phyloP scores from a whole-genome alignment of 768 basidiomycete genomes.

The Boletus rubescentipes region DNA sequence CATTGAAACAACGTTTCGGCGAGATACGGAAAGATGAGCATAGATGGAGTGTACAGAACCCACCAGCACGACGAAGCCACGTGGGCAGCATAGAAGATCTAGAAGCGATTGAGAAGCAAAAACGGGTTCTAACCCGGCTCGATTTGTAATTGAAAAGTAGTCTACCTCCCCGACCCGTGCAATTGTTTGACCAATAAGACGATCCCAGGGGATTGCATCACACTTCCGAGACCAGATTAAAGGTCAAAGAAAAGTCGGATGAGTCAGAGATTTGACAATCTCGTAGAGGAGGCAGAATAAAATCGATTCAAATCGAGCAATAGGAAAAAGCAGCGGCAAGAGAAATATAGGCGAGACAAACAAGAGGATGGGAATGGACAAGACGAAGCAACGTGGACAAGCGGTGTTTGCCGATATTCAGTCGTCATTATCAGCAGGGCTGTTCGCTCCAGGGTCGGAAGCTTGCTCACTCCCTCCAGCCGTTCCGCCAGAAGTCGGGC shows the following conservation, averaged over 20 bases:
- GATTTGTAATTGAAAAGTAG: constrained; percentile 20
- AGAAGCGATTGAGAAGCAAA: too few relatives aligned
- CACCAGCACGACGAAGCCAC: background rate
- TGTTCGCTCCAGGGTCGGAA: constrained; percentile 24
- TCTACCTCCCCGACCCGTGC: constrained; percentile 19
- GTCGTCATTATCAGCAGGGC: constrained; percentile 27
- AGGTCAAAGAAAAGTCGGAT: constrained; percentile 32
- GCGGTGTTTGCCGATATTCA: constrained; percentile 6
- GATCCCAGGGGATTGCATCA: constrained; percentile 23
- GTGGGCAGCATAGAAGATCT: too few relatives aligned
- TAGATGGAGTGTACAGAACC: background rate
- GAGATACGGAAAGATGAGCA: background rate
- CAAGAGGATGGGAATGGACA: constrained; percentile 13
- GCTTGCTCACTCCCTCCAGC: constrained; percentile 27
- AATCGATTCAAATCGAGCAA: constrained; percentile 24
- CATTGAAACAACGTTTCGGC: background rate
- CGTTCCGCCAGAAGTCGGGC: constrained; percentile 25
- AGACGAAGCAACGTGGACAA: background rate
- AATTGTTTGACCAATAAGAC: constrained; percentile 33
- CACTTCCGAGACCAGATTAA: constrained; percentile 26
- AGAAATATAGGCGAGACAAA: constrained; percentile 9
- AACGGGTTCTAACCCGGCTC: background rate
- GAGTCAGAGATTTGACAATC: constrained; percentile 15
- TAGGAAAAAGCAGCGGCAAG: background rate
- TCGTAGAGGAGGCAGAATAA: constrained; percentile 25